A percentile compares a stretch with the other conserved stretches of the same genome.
Evolutionary conservation across 768 basidiomycete species (phyloP).

Genomic region (Naganishia vaughanmartiniae): DNA sequence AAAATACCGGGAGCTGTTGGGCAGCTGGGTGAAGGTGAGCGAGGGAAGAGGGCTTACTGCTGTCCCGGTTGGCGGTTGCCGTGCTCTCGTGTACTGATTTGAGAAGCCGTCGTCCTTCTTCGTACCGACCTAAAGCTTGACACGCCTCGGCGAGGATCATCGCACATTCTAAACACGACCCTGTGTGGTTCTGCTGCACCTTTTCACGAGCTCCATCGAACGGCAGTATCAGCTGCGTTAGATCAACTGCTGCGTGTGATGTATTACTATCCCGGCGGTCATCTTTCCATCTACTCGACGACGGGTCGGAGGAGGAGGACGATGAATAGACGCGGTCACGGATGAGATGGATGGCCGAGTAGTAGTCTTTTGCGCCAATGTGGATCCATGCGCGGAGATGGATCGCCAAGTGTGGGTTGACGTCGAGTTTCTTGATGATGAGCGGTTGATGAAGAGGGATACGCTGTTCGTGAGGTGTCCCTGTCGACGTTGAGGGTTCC

Average conservation of each 20-base stretch:
- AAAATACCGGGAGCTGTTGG: too few species aligned
- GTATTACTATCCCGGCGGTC: background rate
- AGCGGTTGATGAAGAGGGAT: background rate
- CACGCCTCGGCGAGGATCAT: slow-evolving; percentile 45
- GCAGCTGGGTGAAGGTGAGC: too few species aligned
- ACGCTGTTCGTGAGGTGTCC: too few species aligned
- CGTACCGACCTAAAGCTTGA: slow-evolving; percentile 29
- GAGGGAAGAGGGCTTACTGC: background rate
- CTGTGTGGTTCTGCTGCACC: background rate
- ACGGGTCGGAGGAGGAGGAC: too few species aligned
- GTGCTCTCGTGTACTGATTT: slow-evolving; percentile 1
- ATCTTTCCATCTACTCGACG: background rate
- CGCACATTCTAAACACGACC: slow-evolving; percentile 43
- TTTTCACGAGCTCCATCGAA: background rate
- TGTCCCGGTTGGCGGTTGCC: slow-evolving; percentile 8
- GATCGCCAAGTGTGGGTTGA: slow-evolving; percentile 24
- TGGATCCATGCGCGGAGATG: slow-evolving; percentile 25
- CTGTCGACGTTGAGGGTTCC: too few species aligned
- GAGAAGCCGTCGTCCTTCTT: slow-evolving; percentile 28
- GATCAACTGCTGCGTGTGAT: background rate
- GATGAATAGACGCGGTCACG: slow-evolving; percentile 8
- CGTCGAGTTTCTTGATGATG: slow-evolving; percentile 1
- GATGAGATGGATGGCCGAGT: slow-evolving; percentile 26
- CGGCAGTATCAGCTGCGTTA: background rate
- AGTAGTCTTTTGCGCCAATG: slow-evolving; percentile 20